These are phyloP conservation scores for Calonectria ilicicola DNA, from an alignment of 2,329 filamentous ascomycete genomes.

Conservation along the genomic window DNA sequence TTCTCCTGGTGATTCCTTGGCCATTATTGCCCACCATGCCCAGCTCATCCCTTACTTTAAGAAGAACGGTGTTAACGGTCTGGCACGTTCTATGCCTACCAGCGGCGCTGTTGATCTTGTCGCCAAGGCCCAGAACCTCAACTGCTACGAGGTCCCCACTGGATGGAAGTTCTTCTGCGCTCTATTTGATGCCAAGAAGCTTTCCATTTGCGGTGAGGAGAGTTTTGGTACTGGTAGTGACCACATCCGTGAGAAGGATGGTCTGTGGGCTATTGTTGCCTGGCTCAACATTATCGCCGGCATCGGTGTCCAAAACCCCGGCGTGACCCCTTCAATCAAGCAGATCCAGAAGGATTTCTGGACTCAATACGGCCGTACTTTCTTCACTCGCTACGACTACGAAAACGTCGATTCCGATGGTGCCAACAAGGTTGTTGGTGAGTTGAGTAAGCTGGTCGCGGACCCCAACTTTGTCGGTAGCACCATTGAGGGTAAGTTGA, in stretches of 20 bases:
- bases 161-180: conserved; percentile 99
- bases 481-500: conserved; percentile 73
- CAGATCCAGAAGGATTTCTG: conserved; percentile 98
- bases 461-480: conserved; percentile 83
- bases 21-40: conserved; percentile 97
- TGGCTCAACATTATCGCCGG: conserved; percentile 99
- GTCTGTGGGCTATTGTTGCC: conserved; percentile 95
- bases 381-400: conserved; percentile 99
- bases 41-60: conserved; percentile 98
- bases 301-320: conserved; percentile 84
- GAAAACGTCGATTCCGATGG: conserved; percentile 93
- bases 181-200: conserved; percentile 92
- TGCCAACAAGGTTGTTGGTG: conserved; percentile 88
- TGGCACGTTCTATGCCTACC: conserved; percentile 98
- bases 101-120: conserved; percentile 96
- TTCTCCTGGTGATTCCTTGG: conserved; percentile 95
- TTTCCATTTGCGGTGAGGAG: conserved; percentile 98
- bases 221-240: conserved; percentile 98
- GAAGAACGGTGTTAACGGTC: conserved; percentile 94
- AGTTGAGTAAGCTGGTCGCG: conserved; percentile 82
- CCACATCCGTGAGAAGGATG: conserved; percentile 99
- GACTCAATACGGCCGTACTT: conserved; percentile 94
- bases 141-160: conserved; percentile 96
- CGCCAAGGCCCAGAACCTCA: conserved; percentile 90
- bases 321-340: conserved; percentile 88